Percentiles rank a stretch among this genome's conserved stretches.
Evolutionary conservation across 2,329 filamentous ascomycete genomes (phyloP).

Genomic region (Tolypocladium capitatum): DNA sequence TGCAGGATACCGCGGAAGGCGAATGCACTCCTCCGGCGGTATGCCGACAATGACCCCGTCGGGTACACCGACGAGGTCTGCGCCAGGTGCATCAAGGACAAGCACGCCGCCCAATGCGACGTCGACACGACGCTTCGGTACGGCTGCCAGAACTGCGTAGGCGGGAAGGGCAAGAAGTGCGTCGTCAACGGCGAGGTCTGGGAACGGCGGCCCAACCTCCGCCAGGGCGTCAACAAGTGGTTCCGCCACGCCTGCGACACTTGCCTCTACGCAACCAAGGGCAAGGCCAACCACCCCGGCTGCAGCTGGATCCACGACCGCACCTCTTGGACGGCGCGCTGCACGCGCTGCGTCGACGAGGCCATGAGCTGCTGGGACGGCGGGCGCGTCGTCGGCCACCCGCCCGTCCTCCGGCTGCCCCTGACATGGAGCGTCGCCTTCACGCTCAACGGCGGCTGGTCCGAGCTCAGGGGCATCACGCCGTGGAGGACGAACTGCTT

Average conservation of each 20-base stretch:
- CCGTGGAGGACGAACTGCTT: conserved; percentile 7
- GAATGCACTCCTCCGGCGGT: conserved; percentile 3
- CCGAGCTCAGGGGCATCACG: conserved; percentile 6
- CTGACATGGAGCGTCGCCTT: conserved; percentile 5
- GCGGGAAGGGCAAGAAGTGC: conserved; percentile 1
- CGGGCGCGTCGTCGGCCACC: conserved; percentile 5
- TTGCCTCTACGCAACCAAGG: conserved; percentile 5
- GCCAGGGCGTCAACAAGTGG: conserved; percentile 8
- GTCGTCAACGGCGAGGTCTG: conserved; percentile 2
- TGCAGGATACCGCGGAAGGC: conserved; percentile 4
- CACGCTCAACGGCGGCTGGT: conserved; percentile 6
- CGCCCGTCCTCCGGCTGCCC: conserved; percentile 1
- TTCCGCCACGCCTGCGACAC: conserved; percentile 12
- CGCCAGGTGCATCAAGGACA: conserved; percentile 3
- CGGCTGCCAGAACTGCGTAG: conserved; percentile 8
- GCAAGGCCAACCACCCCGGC: not conserved
- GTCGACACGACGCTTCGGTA: conserved; percentile 9
- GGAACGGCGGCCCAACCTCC: conserved; percentile 6
- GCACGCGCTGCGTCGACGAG: conserved; percentile 8
- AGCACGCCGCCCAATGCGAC: conserved; percentile 6
- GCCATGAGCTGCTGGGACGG: conserved; percentile 9
- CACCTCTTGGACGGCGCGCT: conserved; percentile 8
- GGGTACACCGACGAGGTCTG: conserved; percentile 5
- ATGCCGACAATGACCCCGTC: conserved; percentile 5
- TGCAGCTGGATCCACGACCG: conserved; percentile 13